phyloP scores from a whole-genome alignment of 169 alveolate species.

The Babesia gibsoni region DNA sequence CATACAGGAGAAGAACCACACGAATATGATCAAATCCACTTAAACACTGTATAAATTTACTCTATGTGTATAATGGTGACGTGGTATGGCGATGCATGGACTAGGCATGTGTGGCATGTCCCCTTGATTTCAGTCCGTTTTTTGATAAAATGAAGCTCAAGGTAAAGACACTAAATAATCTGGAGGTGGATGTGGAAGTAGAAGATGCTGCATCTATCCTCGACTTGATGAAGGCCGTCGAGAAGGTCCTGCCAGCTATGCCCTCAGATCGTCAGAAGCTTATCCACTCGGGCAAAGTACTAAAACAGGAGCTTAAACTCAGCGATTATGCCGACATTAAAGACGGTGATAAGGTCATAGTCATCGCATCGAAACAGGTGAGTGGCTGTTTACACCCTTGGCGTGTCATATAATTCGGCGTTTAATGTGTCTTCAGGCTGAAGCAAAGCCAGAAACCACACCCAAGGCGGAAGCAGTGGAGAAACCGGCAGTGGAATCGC shows the following conservation, averaged over 20 bases:
- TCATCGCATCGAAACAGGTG: constrained; percentile 58
- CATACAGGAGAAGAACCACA: constrained; percentile 22
- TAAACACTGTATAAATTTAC: neutral
- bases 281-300: constrained; percentile 81
- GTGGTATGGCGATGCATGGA: no score
- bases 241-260: constrained; percentile 67
- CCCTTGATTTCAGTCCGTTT: neutral
- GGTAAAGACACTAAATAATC: constrained; percentile 77
- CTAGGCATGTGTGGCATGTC: neutral
- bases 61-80: constrained; percentile 3
- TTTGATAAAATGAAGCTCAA: constrained; percentile 69
- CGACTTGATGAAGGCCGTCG: constrained; percentile 71
- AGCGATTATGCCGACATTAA: constrained; percentile 70
- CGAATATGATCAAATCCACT: neutral
- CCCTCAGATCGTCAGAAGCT: constrained; percentile 75
- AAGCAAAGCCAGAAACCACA: neutral
- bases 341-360: constrained; percentile 82
- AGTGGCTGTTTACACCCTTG: constrained; percentile 4
- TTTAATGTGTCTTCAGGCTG: neutral
- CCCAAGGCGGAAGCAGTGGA: neutral
- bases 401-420: no score
- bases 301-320: constrained; percentile 64
- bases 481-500: neutral
- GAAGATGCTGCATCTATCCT: constrained; percentile 66
- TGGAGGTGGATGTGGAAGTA: constrained; percentile 79